phyloP scores from a whole-genome alignment of 305 asterid genomes.

The Solanum hybrid region DNA sequence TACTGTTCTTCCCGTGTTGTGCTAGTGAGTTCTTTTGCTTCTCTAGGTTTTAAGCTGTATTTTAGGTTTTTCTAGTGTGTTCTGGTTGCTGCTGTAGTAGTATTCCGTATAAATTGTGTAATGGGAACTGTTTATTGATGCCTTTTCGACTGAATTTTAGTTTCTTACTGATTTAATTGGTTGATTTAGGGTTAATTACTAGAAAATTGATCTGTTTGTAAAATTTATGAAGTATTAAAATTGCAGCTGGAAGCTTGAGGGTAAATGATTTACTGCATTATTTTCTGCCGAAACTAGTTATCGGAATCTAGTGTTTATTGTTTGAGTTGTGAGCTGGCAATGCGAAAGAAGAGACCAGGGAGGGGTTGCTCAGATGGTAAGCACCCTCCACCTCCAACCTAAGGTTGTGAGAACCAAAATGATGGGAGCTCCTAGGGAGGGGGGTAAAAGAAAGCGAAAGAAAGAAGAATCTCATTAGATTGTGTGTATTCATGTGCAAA shows the following conservation, averaged over 20 bases:
- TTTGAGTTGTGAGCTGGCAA: neutral
- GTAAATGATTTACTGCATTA: neutral
- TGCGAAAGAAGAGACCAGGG: neutral
- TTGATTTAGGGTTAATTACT: neutral
- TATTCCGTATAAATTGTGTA: neutral
- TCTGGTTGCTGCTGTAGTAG: neutral
- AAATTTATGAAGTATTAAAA: neutral
- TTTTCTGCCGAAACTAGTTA: neutral
- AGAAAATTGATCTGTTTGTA: neutral
- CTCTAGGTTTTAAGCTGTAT: neutral
- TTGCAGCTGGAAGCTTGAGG: neutral
- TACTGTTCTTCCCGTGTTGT: constrained; percentile 8
- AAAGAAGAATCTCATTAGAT: neutral
- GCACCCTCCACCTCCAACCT: neutral
- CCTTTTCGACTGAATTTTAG: neutral
- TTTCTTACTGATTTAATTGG: neutral
- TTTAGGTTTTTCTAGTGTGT: neutral
- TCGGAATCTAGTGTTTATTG: neutral
- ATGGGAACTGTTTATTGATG: neutral
- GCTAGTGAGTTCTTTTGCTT: constrained; percentile 29
- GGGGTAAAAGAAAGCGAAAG: neutral
- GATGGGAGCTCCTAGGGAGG: neutral
- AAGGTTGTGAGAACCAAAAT: neutral
- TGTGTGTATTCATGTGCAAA: neutral
- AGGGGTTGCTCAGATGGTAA: neutral